phyloP scores from a whole-genome alignment of 768 basidiomycete species.

The Coprinopsis strossmayeri region DNA sequence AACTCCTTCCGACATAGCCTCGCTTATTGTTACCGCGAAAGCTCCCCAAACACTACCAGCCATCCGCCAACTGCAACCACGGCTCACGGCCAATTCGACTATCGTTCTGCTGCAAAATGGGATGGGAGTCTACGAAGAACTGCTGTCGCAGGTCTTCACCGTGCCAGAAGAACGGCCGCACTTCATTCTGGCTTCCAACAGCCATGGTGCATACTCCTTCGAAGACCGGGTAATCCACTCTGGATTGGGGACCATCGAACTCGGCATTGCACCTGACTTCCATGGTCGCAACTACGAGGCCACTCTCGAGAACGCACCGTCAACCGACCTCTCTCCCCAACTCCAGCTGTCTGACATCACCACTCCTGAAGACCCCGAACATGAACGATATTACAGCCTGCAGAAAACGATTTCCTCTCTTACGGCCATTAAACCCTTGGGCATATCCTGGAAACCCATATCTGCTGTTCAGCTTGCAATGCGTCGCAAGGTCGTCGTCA shows the following conservation, averaged over 20 bases:
- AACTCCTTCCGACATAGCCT: slow-evolving; percentile 18
- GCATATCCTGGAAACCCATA: slow-evolving; percentile 59
- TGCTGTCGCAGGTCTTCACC: slow-evolving; percentile 61
- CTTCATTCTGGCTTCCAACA: slow-evolving; percentile 79
- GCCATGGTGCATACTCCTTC: slow-evolving; percentile 69
- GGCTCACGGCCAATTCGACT: slow-evolving; percentile 63
- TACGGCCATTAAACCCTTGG: slow-evolving; percentile 46
- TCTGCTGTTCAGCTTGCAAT: slow-evolving; percentile 60
- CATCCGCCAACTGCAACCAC: slow-evolving; percentile 50
- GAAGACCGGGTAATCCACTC: slow-evolving; percentile 54
- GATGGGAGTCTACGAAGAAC: slow-evolving; percentile 84
- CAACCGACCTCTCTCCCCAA: slow-evolving; percentile 24
- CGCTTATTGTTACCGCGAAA: slow-evolving; percentile 81
- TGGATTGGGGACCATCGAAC: slow-evolving; percentile 64
- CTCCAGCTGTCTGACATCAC: slow-evolving; percentile 51
- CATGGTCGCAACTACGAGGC: slow-evolving; percentile 58
- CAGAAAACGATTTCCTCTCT: slow-evolving; percentile 66
- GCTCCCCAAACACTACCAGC: slow-evolving; percentile 58
- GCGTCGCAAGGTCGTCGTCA: slow-evolving; percentile 77
- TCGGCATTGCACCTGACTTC: slow-evolving; percentile 73
- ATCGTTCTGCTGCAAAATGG: slow-evolving; percentile 94
- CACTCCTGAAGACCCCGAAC: slow-evolving; percentile 28
- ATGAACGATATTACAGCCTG: slow-evolving; percentile 49
- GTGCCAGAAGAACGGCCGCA: slow-evolving; percentile 71
- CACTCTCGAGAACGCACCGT: slow-evolving; percentile 21